These are phyloP conservation scores for Gossypium gossypioides DNA, from an alignment of 441 rosid species.

Conservation along the genomic window DNA sequence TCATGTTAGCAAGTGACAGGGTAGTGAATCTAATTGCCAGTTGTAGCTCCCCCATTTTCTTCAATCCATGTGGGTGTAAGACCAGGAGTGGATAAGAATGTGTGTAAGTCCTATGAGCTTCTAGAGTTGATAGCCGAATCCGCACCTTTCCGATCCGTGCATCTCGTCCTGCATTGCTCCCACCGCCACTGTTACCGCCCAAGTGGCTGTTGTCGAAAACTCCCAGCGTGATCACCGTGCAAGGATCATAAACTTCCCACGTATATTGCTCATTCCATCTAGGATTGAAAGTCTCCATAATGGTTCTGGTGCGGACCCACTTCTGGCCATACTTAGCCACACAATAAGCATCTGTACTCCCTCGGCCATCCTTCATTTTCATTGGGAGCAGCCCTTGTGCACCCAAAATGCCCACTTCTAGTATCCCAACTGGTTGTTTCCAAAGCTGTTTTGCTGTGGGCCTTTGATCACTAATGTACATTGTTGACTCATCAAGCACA, in stretches of 20 bases:
- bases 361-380: conserved; percentile 56
- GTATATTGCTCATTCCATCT: conserved; percentile 63
- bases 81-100: conserved; percentile 54
- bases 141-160: conserved; percentile 54
- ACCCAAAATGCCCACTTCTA: conserved; percentile 54
- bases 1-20: conserved; percentile 42
- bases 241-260: conserved; percentile 66
- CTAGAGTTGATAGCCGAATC: conserved; percentile 47
- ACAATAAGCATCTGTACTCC: conserved; percentile 47
- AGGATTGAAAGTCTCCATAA: conserved; percentile 38
- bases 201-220: conserved; percentile 48
- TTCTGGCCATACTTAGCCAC: conserved; percentile 60
- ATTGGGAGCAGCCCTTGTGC: conserved; percentile 52
- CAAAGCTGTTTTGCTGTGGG: conserved; percentile 59
- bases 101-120: conserved; percentile 47
- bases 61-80: conserved; percentile 47
- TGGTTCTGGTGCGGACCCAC: conserved; percentile 61
- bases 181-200: conserved; percentile 16
- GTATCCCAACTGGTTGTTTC: conserved; percentile 50
- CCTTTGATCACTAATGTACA: conserved; percentile 60
- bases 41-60: conserved; percentile 57
- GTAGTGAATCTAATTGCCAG: conserved; percentile 47
- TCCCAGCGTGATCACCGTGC: conserved; percentile 56
- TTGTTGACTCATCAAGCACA: conserved; percentile 56
- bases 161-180: conserved; percentile 27